Evolutionary conservation across 495 filamentous ascomycete species (phyloP).

Genomic region (Lichenothelia convexa): DNA sequence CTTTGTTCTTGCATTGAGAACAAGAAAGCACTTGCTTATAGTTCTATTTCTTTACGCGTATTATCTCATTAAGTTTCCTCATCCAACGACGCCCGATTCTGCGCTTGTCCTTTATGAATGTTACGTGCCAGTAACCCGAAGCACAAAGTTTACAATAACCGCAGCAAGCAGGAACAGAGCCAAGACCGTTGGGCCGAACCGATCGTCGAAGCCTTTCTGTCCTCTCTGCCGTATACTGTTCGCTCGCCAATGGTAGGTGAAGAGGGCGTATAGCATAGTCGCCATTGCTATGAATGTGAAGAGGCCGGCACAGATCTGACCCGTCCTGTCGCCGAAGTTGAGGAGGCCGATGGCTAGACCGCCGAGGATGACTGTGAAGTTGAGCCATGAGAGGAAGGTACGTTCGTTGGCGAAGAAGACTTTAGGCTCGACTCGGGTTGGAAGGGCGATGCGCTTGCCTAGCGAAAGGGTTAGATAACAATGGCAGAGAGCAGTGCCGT

Average conservation of each 20-base stretch:
- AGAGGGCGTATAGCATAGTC: slow-evolving; percentile 85
- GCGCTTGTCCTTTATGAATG: too few relatives aligned
- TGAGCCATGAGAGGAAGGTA: slow-evolving; percentile 97
- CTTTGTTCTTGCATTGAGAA: too few relatives aligned
- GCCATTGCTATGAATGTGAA: slow-evolving; percentile 93
- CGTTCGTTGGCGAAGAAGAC: slow-evolving; percentile 99
- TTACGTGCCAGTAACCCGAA: slow-evolving; percentile 64
- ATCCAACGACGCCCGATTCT: too few relatives aligned
- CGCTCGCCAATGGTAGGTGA: slow-evolving; percentile 93
- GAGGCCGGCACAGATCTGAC: slow-evolving; percentile 75
- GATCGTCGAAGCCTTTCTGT: slow-evolving; percentile 90
- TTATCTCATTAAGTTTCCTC: too few relatives aligned
- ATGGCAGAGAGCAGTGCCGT: not conserved
- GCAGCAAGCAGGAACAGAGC: slow-evolving; percentile 68
- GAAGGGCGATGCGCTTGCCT: slow-evolving; percentile 97
- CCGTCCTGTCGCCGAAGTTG: slow-evolving; percentile 90
- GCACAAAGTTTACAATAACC: slow-evolving; percentile 82
- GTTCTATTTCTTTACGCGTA: too few relatives aligned
- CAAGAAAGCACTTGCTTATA: too few relatives aligned
- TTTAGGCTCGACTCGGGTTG: slow-evolving; percentile 94
- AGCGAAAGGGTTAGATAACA: slow-evolving; percentile 9
- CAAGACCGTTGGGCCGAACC: slow-evolving; percentile 78
- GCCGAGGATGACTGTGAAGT: slow-evolving; percentile 95
- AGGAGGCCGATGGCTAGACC: slow-evolving; percentile 88
- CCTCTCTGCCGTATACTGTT: slow-evolving; percentile 80